A percentile compares a stretch with the other conserved stretches of the same genome.
phyloP scores from a whole-genome alignment of 352 stramenopile genomes.

The Globisporangium irregulare region DNA sequence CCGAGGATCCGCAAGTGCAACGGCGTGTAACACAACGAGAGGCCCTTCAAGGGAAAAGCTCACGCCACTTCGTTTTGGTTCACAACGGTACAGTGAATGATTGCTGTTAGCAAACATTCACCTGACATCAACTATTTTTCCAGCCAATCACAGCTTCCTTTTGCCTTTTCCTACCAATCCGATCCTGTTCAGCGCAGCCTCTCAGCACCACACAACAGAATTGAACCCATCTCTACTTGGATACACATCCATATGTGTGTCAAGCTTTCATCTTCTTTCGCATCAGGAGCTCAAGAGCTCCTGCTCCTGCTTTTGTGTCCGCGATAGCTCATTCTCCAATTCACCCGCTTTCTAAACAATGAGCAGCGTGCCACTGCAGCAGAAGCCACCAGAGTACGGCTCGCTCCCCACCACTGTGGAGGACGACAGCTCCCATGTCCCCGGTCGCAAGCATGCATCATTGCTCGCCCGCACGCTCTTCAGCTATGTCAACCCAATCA shows the following conservation, averaged over 20 bases:
- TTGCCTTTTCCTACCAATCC: no score
- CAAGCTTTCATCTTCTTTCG: not conserved
- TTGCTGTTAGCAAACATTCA: not conserved
- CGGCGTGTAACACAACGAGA: not conserved
- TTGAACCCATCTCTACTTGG: not conserved
- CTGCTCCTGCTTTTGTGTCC: no score
- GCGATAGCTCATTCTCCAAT: not conserved
- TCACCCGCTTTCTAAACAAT: not conserved
- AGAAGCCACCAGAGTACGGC: not conserved
- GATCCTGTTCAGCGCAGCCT: no score
- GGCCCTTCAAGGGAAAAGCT: no score
- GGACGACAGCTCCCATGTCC: not conserved
- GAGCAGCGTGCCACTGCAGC: not conserved
- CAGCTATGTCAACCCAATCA: constrained; percentile 38
- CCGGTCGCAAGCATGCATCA: constrained; percentile 6
- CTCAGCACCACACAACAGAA: not conserved
- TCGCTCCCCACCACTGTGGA: not conserved
- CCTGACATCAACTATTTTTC: no score
- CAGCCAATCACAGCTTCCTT: no score
- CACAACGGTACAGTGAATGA: not conserved
- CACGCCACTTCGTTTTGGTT: not conserved
- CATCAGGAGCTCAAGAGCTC: not conserved
- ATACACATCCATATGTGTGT: not conserved
- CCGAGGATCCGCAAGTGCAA: not conserved
- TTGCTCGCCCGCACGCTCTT: constrained; percentile 33